A percentile compares a stretch with the other conserved stretches of the same genome.
Conservation (phyloP, 2,329 filamentous ascomycete species). For the Fusarium sp. region DNA sequence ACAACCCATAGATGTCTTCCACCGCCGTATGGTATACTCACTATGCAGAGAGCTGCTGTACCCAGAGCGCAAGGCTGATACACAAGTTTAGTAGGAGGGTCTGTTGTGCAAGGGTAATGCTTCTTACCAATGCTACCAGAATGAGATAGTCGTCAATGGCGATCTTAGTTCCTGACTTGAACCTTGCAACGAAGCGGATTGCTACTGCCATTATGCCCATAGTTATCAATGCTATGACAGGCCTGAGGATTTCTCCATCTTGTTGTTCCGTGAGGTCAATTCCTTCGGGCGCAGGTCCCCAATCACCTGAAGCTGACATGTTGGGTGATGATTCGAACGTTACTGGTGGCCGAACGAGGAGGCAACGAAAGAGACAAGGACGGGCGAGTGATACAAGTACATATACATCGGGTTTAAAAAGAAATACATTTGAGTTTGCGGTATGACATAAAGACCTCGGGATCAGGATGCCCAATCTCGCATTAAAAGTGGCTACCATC, state of each 20-base stretch:
- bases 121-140: background rate
- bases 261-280: background rate
- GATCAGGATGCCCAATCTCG: background rate
- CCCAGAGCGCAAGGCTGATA: background rate
- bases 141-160: constrained; percentile 4
- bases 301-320: constrained; percentile 3
- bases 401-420: background rate
- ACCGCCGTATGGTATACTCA: background rate
- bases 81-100: too few species aligned
- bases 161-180: background rate
- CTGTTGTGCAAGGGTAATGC: background rate
- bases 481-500: background rate
- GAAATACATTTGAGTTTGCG: background rate
- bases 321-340: background rate
- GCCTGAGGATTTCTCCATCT: background rate
- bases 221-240: constrained; percentile 2
- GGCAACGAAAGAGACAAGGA: background rate
- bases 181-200: background rate
- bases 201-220: constrained; percentile 1
- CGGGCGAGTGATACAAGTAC: background rate
- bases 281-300: constrained; percentile 1
- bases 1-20: constrained; percentile 6
- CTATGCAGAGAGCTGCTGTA: background rate
- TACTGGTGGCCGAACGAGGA: too few species aligned
- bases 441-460: too few species aligned